Percentiles rank a stretch among this genome's conserved stretches.
Conservation (phyloP, 352 stramenopile species). For the Phytopythium litorale region DNA sequence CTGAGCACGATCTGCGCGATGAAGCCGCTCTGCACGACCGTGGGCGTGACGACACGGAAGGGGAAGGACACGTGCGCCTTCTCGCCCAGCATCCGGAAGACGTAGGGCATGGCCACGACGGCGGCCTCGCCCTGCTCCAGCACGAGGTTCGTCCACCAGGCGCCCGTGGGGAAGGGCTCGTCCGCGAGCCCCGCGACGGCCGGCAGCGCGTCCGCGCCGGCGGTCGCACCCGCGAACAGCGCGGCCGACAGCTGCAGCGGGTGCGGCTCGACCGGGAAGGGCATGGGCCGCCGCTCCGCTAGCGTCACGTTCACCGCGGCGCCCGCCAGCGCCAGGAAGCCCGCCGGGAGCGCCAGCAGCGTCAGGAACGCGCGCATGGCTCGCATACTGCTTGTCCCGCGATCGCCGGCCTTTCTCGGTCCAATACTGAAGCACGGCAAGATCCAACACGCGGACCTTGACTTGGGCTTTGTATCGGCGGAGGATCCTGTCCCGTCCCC, state of each 20-base stretch:
- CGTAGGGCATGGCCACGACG: conserved; percentile 71
- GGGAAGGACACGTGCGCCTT: conserved; percentile 73
- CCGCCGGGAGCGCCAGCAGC: neutral
- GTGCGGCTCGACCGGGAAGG: conserved; percentile 49
- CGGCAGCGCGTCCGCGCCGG: conserved; percentile 20
- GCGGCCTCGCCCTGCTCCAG: conserved; percentile 50
- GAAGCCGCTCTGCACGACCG: conserved; percentile 66
- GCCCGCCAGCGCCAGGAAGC: neutral
- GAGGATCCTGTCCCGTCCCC: neutral
- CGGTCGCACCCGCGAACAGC: conserved; percentile 31
- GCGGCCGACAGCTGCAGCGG: conserved; percentile 41
- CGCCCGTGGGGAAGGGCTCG: conserved; percentile 70
- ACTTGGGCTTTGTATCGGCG: too few species aligned
- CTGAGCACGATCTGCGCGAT: conserved; percentile 60
- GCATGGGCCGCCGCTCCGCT: conserved; percentile 20
- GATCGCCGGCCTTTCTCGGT: neutral
- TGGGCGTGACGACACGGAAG: conserved; percentile 68
- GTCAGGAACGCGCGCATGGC: neutral
- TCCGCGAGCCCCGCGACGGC: conserved; percentile 26
- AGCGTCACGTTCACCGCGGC: conserved; percentile 2
- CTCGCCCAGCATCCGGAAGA: conserved; percentile 43
- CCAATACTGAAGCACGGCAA: neutral
- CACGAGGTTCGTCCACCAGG: conserved; percentile 83
- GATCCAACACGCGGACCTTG: too few species aligned
- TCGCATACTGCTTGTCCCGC: neutral